Conservation (phyloP, 257 asterid genomes). For the Striga asiatica region DNA sequence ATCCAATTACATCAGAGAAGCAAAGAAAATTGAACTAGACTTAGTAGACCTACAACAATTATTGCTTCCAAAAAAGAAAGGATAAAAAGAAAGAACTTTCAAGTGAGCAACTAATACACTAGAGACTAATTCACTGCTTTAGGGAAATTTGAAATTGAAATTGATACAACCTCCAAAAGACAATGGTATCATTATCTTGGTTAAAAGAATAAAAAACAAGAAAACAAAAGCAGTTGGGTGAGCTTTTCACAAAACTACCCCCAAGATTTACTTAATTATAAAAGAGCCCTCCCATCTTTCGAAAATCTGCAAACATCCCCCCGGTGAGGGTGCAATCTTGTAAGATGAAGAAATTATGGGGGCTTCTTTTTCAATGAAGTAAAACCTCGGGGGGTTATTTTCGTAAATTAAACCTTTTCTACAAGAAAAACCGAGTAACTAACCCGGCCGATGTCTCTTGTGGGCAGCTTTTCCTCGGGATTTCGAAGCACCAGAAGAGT, state of each 20-base stretch:
- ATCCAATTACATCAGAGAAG: constrained; percentile 23
- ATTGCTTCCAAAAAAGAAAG: constrained; percentile 5
- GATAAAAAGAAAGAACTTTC: background rate
- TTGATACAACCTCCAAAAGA: constrained; percentile 1
- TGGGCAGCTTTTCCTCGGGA: constrained; percentile 25
- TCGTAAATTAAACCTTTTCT: background rate
- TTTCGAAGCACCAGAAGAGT: constrained; percentile 37
- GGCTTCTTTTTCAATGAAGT: no score
- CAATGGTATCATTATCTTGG: background rate
- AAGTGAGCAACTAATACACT: constrained; percentile 13
- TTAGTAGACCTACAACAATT: constrained; percentile 10
- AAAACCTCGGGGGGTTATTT: background rate
- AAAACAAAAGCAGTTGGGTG: no score
- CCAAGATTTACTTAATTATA: no score
- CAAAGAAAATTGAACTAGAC: constrained; percentile 6
- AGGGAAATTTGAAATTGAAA: background rate
- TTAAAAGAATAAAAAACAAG: constrained; percentile 16
- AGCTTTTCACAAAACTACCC: no score
- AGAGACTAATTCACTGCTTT: background rate
- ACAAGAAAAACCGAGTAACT: constrained; percentile 4
- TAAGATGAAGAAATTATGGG: no score
- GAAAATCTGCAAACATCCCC: no score
- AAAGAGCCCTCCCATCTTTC: background rate
- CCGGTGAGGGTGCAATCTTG: no score
- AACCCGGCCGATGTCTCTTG: constrained; percentile 54